Base-by-base conservation (phyloP, 805 yeast species). In the Suhomyces sp. region DNA sequence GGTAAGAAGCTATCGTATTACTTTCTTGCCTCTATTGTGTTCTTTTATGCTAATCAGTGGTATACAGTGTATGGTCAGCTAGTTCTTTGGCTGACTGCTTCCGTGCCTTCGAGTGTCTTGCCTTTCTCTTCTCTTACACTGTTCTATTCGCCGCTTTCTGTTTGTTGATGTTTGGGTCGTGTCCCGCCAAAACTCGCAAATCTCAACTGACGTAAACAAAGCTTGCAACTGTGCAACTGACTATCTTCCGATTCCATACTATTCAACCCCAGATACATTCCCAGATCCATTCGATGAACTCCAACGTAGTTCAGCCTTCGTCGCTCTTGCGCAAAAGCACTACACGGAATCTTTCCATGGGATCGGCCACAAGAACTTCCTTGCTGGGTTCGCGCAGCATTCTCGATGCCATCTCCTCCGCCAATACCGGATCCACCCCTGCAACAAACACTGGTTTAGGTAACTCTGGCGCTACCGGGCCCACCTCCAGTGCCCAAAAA, bases 401-500 rank as follows among this genome's bases (percentile, higher is more conserved):
- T 43, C 51, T 64, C 49, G 58, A 57, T 50, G 51, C 55, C 29
- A 41, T 31, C 41, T 27, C 49, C 39, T 24, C 51, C 51, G 7
- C 47, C 57, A 12, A 46, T 45, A 37, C 22, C 20, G 73, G 73
- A 6, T 65, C 68, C 47, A 61, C 60, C 44, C 60, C 59, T 43
- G 52, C 68, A 37, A 54, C 66, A 24, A 29, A 41, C 25, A n/a
- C n/a, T 3, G 24, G 17, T 12, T 66, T 61, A 48, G 63, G 67
- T 44, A 52, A 51, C 22, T 46, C 54, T 15, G 24, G 43, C 17
- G 43, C 12, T 15, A 47, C 50, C 17, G 51, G 45, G 3, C 39
- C 44, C 20, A 27, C 47, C 19, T 29, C 47, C 29, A 46, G 53
- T 25, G 44, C 50, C 13, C 48, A 46, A 13, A 20, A 43, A 37